Evolutionary conservation across 139 green algal genomes (phyloP).

Genomic region (Chlamydomonas sp.): DNA sequence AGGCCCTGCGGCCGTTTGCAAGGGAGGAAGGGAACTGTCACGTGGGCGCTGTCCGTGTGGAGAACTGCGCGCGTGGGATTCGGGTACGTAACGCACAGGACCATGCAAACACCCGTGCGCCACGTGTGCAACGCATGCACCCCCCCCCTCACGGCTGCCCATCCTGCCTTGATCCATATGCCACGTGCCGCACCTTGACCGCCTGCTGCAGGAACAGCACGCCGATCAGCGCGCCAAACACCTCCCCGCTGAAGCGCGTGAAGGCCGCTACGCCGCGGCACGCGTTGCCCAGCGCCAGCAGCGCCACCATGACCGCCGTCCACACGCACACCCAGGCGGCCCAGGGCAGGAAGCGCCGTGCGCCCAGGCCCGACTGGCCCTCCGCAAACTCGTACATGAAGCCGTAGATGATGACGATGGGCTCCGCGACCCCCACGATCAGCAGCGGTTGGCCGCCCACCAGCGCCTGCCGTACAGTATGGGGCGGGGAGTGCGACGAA

Average conservation of each 20-base stretch:
- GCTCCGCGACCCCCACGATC: constrained; percentile 93
- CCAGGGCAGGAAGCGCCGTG: constrained; percentile 63
- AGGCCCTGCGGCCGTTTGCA: constrained; percentile 35
- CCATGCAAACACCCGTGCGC: too few relatives aligned
- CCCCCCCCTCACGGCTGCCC: too few relatives aligned
- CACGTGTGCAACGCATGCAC: too few relatives aligned
- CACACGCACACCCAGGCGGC: constrained; percentile 81
- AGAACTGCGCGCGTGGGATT: too few relatives aligned
- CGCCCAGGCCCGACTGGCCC: neutral
- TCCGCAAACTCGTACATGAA: constrained; percentile 80
- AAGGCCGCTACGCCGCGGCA: constrained; percentile 73
- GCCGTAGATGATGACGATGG: constrained; percentile 84
- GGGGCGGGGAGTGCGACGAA: too few relatives aligned
- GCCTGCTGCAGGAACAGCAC: constrained; percentile 91
- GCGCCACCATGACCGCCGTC: constrained; percentile 68
- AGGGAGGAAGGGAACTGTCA: neutral
- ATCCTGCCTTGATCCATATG: too few relatives aligned
- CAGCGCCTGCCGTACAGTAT: constrained; percentile 61
- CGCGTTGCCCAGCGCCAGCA: constrained; percentile 62
- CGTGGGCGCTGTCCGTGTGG: neutral
- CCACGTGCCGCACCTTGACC: constrained; percentile 60
- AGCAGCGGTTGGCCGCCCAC: constrained; percentile 91
- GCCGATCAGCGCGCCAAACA: constrained; percentile 92
- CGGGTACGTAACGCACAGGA: neutral
- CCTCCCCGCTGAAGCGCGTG: constrained; percentile 86